Base-by-base conservation (phyloP, 1,284 basidiomycete genomes). In the Ustilago cynodontis region DNA sequence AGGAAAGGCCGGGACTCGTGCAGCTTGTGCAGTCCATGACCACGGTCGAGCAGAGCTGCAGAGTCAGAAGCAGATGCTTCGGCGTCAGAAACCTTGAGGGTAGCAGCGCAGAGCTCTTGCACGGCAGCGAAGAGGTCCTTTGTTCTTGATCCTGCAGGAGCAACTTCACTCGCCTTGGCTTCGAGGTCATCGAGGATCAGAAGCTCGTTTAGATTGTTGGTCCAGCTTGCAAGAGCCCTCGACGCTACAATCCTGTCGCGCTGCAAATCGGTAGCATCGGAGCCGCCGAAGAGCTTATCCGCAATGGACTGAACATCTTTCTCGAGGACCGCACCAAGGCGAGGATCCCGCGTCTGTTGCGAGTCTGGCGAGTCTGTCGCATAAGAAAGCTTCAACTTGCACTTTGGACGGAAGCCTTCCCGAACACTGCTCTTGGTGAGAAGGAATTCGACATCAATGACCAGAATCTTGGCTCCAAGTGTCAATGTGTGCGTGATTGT, bases 401-500 rank as follows among this genome's bases (percentile, higher is more conserved):
- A 43, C n/a, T 62, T 65, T 13, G 73, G 73, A 18, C 35, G 50
- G 20, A 61, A 51, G 13, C 16, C 47, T 14, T 29, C 14, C 29
- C 20, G 13, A 18, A 24, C 7, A 22, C 26, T 18, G 39, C n/a
- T 14, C 8, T 39, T 54, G 56, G 57, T 11, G 41, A 68, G 18
- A 28, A 45, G 51, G 28, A 77, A 56, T 35, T 77, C 75, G 58
- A 77, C 65, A 35, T 77, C 75, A 49, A 77, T 77, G 53, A 77
- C 75, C 20, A 77, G 39, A n/a, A 77, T 71, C 65, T 77, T 77
- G 37, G 75, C 75, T 29, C 71, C 75, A 9, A 77, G 57, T 0
- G 75, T 77, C 28, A 77, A 53, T 1, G 75, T 67, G 43, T 73
- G 75, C 0, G 65, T 57, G 24, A 65, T 61, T 6, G 35, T 31